Conservation (phyloP, 169 alveolate genomes). For the Cryptosporidium parvum region DNA sequence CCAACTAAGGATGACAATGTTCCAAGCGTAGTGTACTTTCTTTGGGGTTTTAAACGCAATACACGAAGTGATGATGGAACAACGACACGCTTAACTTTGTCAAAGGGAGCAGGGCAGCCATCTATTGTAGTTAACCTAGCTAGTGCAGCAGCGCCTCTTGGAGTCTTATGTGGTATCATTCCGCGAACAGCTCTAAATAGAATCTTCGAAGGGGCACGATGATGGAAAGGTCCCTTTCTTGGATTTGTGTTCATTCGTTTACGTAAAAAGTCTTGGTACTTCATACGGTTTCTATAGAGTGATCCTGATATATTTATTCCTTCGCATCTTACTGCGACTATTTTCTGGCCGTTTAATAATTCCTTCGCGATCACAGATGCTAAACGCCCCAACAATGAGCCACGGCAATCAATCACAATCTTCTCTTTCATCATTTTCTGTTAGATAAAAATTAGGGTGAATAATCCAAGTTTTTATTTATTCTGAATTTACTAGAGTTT, state of each 20-base stretch:
- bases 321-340: constrained; percentile 97
- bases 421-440: constrained; percentile 85
- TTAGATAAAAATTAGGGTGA: background rate
- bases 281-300: constrained; percentile 93
- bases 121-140: constrained; percentile 93
- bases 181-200: constrained; percentile 99
- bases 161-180: constrained; percentile 98
- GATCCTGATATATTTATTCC: constrained; percentile 96
- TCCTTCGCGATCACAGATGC: constrained; percentile 99
- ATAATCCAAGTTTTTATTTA: background rate
- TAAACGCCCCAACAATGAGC: constrained; percentile 98
- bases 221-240: constrained; percentile 95
- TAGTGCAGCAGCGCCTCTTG: constrained; percentile 97
- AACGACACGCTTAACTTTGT: constrained; percentile 91
- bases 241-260: constrained; percentile 97
- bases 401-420: constrained; percentile 97
- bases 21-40: constrained; percentile 90
- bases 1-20: constrained; percentile 92
- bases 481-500: background rate
- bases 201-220: constrained; percentile 96
- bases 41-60: constrained; percentile 86
- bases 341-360: constrained; percentile 96
- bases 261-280: constrained; percentile 94
- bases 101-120: constrained; percentile 96
- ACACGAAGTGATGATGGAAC: constrained; percentile 95